phyloP scores from a whole-genome alignment of 441 rosid species.

The Erodium moschatum region DNA sequence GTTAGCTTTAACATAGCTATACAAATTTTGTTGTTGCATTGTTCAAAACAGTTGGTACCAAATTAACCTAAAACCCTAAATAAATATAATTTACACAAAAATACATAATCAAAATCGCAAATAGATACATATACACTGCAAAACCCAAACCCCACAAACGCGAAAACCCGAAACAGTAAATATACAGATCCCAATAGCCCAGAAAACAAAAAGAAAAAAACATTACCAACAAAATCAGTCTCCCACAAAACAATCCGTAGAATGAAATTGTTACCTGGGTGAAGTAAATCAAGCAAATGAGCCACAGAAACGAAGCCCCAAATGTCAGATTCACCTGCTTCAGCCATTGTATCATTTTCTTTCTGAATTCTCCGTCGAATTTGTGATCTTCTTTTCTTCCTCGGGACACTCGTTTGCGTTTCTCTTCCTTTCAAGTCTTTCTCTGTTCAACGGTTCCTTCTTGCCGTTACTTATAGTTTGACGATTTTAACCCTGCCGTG shows the following conservation, averaged over 20 bases:
- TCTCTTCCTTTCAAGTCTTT: background rate
- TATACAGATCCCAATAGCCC: background rate
- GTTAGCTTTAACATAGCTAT: background rate
- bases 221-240: background rate
- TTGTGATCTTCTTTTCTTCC: background rate
- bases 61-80: background rate
- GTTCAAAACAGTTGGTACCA: background rate
- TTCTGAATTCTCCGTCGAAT: background rate
- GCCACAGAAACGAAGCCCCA: slow-evolving; percentile 81
- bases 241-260: background rate
- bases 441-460: background rate
- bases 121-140: too few relatives aligned
- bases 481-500: background rate
- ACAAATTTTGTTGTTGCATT: background rate
- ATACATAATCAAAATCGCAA: background rate
- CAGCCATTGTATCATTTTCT: slow-evolving; percentile 53
- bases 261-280: slow-evolving; percentile 58
- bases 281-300: slow-evolving; percentile 80
- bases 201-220: background rate
- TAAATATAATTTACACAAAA: background rate
- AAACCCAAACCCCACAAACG: slow-evolving; percentile 3
- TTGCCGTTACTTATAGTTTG: background rate
- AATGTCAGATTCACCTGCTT: slow-evolving; percentile 53
- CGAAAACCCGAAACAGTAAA: slow-evolving; percentile 13
- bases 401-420: background rate